These are phyloP conservation scores for Hypoxylon sp. DNA, from an alignment of 2,329 filamentous ascomycete genomes.

Conservation along the genomic window DNA sequence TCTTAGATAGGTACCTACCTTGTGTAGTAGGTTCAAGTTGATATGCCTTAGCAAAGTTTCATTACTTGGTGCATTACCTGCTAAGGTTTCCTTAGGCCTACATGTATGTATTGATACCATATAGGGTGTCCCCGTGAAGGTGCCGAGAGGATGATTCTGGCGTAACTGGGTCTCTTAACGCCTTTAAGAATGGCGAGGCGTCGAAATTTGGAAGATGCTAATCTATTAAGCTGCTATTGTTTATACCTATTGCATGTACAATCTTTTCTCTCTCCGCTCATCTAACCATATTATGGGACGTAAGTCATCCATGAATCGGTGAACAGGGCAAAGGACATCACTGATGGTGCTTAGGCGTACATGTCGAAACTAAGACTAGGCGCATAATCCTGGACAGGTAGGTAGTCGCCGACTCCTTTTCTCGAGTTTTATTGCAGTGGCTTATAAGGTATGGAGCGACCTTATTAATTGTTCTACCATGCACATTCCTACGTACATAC, in stretches of 20 bases:
- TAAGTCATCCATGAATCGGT: neutral
- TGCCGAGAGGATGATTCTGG: neutral
- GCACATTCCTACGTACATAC: no score
- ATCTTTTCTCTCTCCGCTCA: neutral
- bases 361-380: neutral
- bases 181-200: neutral
- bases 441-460: conserved; percentile 4
- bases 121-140: neutral
- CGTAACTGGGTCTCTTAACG: neutral
- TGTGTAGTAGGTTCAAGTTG: no score
- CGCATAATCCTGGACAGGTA: neutral
- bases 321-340: neutral
- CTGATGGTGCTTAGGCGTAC: neutral
- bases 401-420: neutral
- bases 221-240: conserved; percentile 2
- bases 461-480: conserved; percentile 6
- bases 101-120: neutral
- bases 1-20: no score
- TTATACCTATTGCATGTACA: neutral
- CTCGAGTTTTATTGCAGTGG: neutral
- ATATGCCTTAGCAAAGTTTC: no score
- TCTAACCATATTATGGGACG: neutral
- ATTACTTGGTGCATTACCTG: no score
- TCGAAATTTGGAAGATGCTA: conserved; percentile 1
- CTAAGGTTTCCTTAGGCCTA: neutral